A percentile compares a stretch with the other conserved stretches of the same genome.
These are phyloP conservation scores for Millerozyma acaciae DNA, from an alignment of 805 yeast genomes.

Conservation along the genomic window DNA sequence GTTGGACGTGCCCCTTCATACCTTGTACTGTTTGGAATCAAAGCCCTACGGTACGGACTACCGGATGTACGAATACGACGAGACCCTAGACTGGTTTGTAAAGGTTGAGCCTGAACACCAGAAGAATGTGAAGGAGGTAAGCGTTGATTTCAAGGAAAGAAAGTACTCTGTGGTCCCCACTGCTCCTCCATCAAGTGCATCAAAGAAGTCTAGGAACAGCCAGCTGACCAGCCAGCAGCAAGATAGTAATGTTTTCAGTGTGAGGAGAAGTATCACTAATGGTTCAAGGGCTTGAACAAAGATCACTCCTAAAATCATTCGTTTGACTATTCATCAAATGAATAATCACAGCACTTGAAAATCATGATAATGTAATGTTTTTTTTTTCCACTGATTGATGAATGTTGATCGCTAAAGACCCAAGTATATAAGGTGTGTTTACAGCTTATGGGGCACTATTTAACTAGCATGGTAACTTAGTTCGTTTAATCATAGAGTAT, in stretches of 20 bases:
- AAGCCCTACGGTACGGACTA: conserved; percentile 96
- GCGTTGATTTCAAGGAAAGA: conserved; percentile 64
- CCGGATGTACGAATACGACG: conserved; percentile 85
- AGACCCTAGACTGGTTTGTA: conserved; percentile 69
- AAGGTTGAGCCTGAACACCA: conserved; percentile 57
- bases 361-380: too few relatives aligned
- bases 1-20: conserved; percentile 88
- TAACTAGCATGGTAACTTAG: too few relatives aligned
- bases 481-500: too few relatives aligned
- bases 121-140: conserved; percentile 64
- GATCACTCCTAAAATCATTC: too few relatives aligned
- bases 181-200: conserved; percentile 48
- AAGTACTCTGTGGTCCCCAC: conserved; percentile 75
- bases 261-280: conserved; percentile 22
- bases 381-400: too few relatives aligned
- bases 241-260: conserved; percentile 16
- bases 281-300: conserved; percentile 9
- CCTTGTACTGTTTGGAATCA: conserved; percentile 84
- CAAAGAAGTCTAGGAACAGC: conserved; percentile 8
- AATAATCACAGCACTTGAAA: too few relatives aligned
- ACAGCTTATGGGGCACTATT: too few relatives aligned
- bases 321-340: too few relatives aligned
- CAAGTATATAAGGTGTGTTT: too few relatives aligned
- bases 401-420: too few relatives aligned
- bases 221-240: conserved; percentile 4